phyloP scores from a whole-genome alignment of 179 eudicot genomes.

The Heliamphora pulchella region DNA sequence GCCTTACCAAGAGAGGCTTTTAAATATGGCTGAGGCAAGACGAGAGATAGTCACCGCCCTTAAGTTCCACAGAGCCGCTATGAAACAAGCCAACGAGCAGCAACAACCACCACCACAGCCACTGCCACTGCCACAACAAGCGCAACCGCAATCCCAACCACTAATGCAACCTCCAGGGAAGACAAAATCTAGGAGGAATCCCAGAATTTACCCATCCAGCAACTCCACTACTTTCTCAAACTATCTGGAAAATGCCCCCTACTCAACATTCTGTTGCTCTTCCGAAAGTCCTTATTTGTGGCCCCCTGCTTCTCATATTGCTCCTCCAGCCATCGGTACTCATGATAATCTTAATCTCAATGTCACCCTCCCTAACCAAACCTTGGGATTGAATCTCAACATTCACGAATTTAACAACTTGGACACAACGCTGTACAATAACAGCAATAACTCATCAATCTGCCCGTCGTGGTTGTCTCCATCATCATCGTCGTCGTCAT shows the following conservation, averaged over 20 bases:
- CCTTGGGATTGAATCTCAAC: constrained; percentile 50
- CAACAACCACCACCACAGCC: constrained; percentile 12
- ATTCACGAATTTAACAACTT: constrained; percentile 38
- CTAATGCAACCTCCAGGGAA: constrained; percentile 15
- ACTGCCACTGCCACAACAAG: constrained; percentile 15
- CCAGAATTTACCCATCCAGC: constrained; percentile 27
- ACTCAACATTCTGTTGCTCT: constrained; percentile 12
- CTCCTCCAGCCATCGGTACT: constrained; percentile 8
- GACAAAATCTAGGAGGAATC: constrained; percentile 30
- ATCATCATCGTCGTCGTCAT: constrained; percentile 32
- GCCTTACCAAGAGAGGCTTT: constrained; percentile 88
- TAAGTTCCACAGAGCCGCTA: constrained; percentile 86
- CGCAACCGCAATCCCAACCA: constrained; percentile 15
- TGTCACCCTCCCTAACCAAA: constrained; percentile 35
- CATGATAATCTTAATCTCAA: constrained; percentile 20
- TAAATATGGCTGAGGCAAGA: constrained; percentile 87
- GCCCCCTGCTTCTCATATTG: constrained; percentile 15
- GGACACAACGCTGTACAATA: constrained; percentile 20
- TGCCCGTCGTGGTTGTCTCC: constrained; percentile 20
- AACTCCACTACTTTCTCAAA: neutral
- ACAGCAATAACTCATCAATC: constrained; percentile 17
- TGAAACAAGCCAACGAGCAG: constrained; percentile 56
- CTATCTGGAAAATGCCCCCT: neutral
- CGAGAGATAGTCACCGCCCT: constrained; percentile 75
- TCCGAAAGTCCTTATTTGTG: constrained; percentile 20